Percentiles rank a stretch among this genome's conserved stretches.
Evolutionary conservation across 257 asterid species (phyloP).

Genomic region (Anisodus acutangulus): DNA sequence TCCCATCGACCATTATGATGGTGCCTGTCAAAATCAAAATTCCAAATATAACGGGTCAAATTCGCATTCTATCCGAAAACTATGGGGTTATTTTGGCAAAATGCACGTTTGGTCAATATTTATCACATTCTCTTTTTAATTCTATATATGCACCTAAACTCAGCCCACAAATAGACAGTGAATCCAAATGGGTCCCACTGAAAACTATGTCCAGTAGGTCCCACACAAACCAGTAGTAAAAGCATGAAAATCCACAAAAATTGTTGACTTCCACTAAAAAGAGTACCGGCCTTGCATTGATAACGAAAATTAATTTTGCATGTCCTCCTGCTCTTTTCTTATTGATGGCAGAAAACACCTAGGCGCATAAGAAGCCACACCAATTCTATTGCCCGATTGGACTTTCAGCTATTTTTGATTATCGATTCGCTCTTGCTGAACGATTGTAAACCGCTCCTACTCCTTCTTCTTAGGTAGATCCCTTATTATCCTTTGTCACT

Average conservation of each 20-base stretch:
- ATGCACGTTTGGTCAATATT: not conserved
- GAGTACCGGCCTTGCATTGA: not conserved
- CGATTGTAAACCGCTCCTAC: too few relatives aligned
- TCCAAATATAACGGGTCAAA: conserved; percentile 21
- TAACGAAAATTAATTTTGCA: conserved; percentile 2
- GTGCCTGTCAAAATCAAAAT: conserved; percentile 62
- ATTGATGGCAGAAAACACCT: too few relatives aligned
- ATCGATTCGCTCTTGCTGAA: too few relatives aligned
- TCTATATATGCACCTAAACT: not conserved
- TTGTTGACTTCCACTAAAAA: conserved; percentile 9
- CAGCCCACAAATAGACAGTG: conserved; percentile 22
- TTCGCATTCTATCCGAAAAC: not conserved
- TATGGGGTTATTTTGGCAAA: not conserved
- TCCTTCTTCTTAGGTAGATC: too few relatives aligned
- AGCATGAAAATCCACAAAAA: conserved; percentile 22
- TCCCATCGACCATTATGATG: conserved; percentile 99
- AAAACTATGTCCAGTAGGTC: not conserved
- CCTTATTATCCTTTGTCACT: too few relatives aligned
- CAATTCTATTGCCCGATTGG: too few relatives aligned
- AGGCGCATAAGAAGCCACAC: too few relatives aligned
- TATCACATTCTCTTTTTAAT: not conserved
- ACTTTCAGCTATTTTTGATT: too few relatives aligned
- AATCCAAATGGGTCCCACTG: conserved; percentile 32
- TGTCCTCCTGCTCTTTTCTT: not conserved
- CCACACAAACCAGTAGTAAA: not conserved